These are phyloP conservation scores for Candida ficus DNA, from an alignment of 805 yeast species.

Conservation along the genomic window DNA sequence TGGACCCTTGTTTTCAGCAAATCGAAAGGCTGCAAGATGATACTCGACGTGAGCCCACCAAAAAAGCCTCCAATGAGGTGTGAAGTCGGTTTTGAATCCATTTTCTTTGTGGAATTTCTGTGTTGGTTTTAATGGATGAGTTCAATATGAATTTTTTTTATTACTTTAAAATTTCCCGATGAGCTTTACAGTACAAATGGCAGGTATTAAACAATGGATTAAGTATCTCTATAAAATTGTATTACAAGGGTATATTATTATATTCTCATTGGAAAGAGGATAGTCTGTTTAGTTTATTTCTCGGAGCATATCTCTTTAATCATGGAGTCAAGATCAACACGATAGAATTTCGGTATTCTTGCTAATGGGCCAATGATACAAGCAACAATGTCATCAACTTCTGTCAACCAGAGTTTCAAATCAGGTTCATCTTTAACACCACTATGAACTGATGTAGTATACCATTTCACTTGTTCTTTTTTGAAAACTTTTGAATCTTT, in stretches of 20 bases:
- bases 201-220: not conserved
- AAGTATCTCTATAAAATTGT: not conserved
- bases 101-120: too few species aligned
- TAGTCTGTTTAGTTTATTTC: not conserved
- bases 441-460: not conserved
- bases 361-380: not conserved
- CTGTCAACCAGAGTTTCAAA: not conserved
- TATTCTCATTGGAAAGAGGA: not conserved
- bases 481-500: not conserved
- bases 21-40: slow-evolving; percentile 83
- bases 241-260: not conserved
- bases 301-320: not conserved
- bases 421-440: not conserved
- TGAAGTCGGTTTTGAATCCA: slow-evolving; percentile 1
- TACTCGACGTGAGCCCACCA: slow-evolving; percentile 81
- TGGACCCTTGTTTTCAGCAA: slow-evolving; percentile 83
- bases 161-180: too few species aligned
- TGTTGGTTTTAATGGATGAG: too few species aligned
- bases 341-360: not conserved
- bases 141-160: too few species aligned
- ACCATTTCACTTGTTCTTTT: not conserved
- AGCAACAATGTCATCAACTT: not conserved
- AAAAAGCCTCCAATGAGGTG: slow-evolving; percentile 78
- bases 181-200: too few species aligned
- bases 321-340: not conserved